These are phyloP conservation scores for Rhynchosporium graminicola DNA, from an alignment of 2,329 filamentous ascomycete species.

Conservation along the genomic window DNA sequence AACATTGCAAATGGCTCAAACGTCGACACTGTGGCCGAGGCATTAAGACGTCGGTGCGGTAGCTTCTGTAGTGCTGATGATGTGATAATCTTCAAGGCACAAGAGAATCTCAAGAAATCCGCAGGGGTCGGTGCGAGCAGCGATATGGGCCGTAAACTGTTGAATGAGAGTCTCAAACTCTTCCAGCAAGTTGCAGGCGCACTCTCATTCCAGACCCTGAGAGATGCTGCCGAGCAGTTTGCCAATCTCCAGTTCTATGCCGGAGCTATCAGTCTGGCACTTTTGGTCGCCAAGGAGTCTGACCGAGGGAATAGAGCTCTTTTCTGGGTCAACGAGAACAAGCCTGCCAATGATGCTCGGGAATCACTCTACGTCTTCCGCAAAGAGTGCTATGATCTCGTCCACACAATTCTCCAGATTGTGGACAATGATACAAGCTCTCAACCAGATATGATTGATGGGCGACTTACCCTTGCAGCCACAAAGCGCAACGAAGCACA, in stretches of 20 bases:
- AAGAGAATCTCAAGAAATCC: conserved; percentile 89
- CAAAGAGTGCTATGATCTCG: conserved; percentile 80
- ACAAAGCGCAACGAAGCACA: conserved; percentile 88
- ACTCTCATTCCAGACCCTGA: conserved; percentile 77
- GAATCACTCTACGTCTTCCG: conserved; percentile 68
- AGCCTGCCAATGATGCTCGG: conserved; percentile 70
- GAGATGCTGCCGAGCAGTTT: conserved; percentile 77
- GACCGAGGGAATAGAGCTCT: conserved; percentile 86
- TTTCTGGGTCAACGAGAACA: conserved; percentile 83
- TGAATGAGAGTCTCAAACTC: conserved; percentile 85
- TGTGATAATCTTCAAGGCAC: conserved; percentile 97
- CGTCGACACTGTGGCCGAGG: conserved; percentile 94
- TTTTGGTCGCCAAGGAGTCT: conserved; percentile 79
- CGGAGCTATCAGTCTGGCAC: conserved; percentile 83
- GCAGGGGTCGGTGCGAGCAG: conserved; percentile 74
- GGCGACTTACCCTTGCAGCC: conserved; percentile 71
- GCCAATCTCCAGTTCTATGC: conserved; percentile 85
- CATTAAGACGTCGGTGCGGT: conserved; percentile 86
- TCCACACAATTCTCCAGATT: conserved; percentile 76
- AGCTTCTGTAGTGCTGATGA: conserved; percentile 98
- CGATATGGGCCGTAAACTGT: conserved; percentile 73
- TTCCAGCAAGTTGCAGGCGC: conserved; percentile 88
- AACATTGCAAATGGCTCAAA: conserved; percentile 97
- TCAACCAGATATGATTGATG: conserved; percentile 75
- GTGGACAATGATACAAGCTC: conserved; percentile 71